Evolutionary conservation across 1,284 basidiomycete species (phyloP).

Genomic region (Papiliotrema fonsecae): DNA sequence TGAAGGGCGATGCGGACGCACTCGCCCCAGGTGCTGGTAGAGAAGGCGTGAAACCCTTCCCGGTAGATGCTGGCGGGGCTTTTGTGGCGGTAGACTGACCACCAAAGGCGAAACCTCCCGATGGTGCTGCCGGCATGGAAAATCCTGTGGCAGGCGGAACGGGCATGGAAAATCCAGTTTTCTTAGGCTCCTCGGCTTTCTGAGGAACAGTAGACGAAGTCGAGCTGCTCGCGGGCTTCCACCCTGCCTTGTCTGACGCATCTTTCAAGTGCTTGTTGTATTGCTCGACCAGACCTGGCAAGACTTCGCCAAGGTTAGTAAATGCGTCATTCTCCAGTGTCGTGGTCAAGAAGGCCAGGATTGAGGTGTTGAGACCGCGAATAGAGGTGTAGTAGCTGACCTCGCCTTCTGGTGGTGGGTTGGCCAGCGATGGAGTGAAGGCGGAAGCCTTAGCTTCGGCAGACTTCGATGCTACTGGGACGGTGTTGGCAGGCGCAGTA

Average conservation of each 20-base stretch:
- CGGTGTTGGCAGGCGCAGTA: not conserved
- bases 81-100: conserved; percentile 4
- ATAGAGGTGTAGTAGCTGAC: conserved; percentile 65
- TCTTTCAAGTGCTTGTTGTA: conserved; percentile 61
- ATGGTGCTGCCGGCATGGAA: conserved; percentile 6
- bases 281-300: conserved; percentile 53
- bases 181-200: not conserved
- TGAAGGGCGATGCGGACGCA: conserved; percentile 14
- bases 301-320: conserved; percentile 56
- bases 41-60: conserved; percentile 23
- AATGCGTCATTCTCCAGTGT: conserved; percentile 71
- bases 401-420: conserved; percentile 38
- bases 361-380: conserved; percentile 72
- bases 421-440: conserved; percentile 5
- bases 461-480: conserved; percentile 28
- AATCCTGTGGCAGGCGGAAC: conserved; percentile 23
- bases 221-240: conserved; percentile 23
- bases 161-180: conserved; percentile 48
- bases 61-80: conserved; percentile 8
- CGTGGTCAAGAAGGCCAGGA: conserved; percentile 60
- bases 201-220: conserved; percentile 20
- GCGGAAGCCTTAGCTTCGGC: not conserved
- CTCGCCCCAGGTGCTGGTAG: conserved; percentile 8
- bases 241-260: conserved; percentile 53
- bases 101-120: conserved; percentile 8